Base-by-base conservation (phyloP, 805 yeast genomes). In the Metschnikowia picachoensis region DNA sequence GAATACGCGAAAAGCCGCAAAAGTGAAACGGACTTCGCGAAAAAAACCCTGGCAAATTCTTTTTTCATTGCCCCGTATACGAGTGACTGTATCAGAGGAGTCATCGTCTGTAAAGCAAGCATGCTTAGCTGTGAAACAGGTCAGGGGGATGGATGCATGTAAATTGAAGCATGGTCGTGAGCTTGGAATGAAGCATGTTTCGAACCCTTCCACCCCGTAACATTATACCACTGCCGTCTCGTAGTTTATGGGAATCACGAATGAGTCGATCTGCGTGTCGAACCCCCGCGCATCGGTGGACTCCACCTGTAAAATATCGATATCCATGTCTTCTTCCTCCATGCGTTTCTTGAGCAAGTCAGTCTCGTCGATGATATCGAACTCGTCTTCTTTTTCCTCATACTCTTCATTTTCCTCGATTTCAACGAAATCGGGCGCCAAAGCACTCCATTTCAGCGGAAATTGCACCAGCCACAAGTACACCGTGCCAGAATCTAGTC, bases 351-450 rank as follows among this genome's bases (percentile, higher is more conserved):
- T 80, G 49, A 78, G 78, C 50, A 80, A 73, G 41, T 77, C 80
- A 43, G 80, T 87, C 43, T 84, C 90, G 41, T 79, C 85, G 10
- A 79, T 78, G 20, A 85, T 76, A 61, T 91, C 97, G 64, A 91
- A 91, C 65, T 91, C 98, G 61, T 90, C 95, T 63, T 91, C 98
- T 49, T 77, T 76, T 60, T 91, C 98, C 54, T 82, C 80, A 60
- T 92, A 91, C 47, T 86, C 89, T 9, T 87, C 84, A 59, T 90
- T 92, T 58, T 90, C 96, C 60, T 91, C 97, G 36, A 91, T 83
- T 63, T 91, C 97, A 39, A 86, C 95, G 61, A 92, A 91, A 63
- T 92, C 98, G 0, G 97, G 97, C 0, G 97, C 97, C 56, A 91
- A 70, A 1, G 97, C 95, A 64, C 95, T 85, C 98, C 98, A 91